Percentiles rank a stretch among this genome's conserved stretches.
Conservation (phyloP, 1,139 yeast genomes). For the Protomyces lactucae-debilis region DNA sequence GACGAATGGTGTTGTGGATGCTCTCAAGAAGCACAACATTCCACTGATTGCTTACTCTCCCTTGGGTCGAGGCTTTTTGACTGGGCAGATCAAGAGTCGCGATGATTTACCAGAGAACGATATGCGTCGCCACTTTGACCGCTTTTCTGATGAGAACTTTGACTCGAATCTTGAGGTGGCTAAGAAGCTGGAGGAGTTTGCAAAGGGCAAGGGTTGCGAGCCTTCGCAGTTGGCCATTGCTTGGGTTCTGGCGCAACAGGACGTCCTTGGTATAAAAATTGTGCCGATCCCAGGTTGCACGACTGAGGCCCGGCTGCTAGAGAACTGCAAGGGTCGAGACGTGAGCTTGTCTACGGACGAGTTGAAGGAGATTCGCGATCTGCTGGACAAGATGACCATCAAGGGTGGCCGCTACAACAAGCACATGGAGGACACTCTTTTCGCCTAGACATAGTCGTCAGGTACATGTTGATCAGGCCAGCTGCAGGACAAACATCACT, state of each 20-base stretch:
- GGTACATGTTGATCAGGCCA: too few relatives aligned
- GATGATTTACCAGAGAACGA: constrained; percentile 39
- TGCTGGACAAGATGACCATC: not conserved
- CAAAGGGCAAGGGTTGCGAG: constrained; percentile 46
- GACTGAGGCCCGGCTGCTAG: constrained; percentile 50
- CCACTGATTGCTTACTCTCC: constrained; percentile 79
- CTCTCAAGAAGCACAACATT: constrained; percentile 52
- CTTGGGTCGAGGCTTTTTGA: constrained; percentile 68
- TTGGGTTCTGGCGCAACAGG: constrained; percentile 58
- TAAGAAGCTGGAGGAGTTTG: constrained; percentile 47
- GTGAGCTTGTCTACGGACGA: constrained; percentile 51
- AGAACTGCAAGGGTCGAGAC: constrained; percentile 49
- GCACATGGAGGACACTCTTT: not conserved
- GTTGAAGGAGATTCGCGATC: constrained; percentile 41
- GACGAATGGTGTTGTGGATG: constrained; percentile 56
- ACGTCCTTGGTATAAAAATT: constrained; percentile 38
- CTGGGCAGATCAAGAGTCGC: constrained; percentile 52
- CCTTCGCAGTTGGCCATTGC: constrained; percentile 67
- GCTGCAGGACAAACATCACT: too few relatives aligned
- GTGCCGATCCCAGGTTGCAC: constrained; percentile 74
- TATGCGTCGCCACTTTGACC: constrained; percentile 50
- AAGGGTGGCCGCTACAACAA: not conserved
- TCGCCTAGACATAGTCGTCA: not conserved
- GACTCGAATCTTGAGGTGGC: constrained; percentile 50
- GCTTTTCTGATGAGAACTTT: constrained; percentile 56